A percentile compares a stretch with the other conserved stretches of the same genome.
These are phyloP conservation scores for Daedaleopsis sinensis DNA, from an alignment of 768 basidiomycete genomes.

Conservation along the genomic window DNA sequence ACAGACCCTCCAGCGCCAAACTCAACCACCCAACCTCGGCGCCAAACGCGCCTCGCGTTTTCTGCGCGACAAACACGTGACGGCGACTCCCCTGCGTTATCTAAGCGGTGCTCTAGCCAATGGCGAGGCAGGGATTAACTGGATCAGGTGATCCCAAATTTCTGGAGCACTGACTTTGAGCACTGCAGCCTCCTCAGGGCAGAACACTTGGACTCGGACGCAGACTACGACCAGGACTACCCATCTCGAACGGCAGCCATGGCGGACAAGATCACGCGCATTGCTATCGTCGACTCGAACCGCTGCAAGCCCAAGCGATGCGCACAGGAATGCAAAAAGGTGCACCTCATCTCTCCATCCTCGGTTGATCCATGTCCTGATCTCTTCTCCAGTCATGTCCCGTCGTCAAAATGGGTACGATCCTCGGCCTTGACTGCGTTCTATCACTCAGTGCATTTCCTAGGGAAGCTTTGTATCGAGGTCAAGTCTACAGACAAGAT, in stretches of 20 bases:
- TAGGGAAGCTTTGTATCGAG: slow-evolving; percentile 98
- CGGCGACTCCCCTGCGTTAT: neutral
- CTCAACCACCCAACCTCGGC: no score
- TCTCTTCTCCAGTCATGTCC: slow-evolving; percentile 74
- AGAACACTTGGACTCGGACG: no score
- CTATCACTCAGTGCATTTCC: neutral
- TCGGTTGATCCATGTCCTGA: neutral
- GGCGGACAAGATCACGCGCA: slow-evolving; percentile 94
- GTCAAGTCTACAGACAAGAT: slow-evolving; percentile 96
- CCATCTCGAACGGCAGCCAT: neutral
- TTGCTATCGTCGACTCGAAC: slow-evolving; percentile 92
- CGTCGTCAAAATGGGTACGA: slow-evolving; percentile 93
- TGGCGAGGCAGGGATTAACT: no score
- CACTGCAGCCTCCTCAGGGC: no score
- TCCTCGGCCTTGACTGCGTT: neutral
- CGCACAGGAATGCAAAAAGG: slow-evolving; percentile 98
- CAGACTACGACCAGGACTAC: no score
- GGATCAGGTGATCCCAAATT: no score
- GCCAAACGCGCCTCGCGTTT: no score
- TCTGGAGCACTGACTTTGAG: no score
- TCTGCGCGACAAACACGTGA: neutral
- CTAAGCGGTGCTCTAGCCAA: no score
- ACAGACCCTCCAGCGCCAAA: neutral
- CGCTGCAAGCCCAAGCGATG: slow-evolving; percentile 96
- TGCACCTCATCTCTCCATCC: slow-evolving; percentile 29